Conservation (phyloP, 306 rosid species). For the Vachellia pachyceras region DNA sequence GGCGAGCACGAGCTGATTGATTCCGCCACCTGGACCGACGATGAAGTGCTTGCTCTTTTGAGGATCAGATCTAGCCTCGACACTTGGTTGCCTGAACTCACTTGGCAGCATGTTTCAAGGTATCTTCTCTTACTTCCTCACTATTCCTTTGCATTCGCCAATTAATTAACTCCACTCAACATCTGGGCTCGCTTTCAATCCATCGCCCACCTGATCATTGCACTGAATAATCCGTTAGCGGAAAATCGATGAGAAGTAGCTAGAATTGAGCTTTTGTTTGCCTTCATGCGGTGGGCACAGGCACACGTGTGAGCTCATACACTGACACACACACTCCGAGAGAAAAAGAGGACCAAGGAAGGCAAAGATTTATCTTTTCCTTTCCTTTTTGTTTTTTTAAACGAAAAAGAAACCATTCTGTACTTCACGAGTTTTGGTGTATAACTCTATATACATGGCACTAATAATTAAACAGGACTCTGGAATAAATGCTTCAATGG, state of each 20-base stretch:
- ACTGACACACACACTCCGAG: constrained; percentile 1
- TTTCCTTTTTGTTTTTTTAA: neutral
- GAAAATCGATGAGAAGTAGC: neutral
- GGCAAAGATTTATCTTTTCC: neutral
- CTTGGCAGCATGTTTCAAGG: constrained; percentile 95
- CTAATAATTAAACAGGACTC: neutral
- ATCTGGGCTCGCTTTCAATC: neutral
- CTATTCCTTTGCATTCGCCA: too few species aligned
- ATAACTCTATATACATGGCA: neutral
- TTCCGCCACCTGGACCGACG: constrained; percentile 60
- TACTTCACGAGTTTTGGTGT: neutral
- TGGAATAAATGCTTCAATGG: neutral
- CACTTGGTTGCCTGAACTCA: constrained; percentile 73
- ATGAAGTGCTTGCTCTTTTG: constrained; percentile 74
- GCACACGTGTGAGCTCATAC: constrained; percentile 43
- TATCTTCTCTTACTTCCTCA: too few species aligned
- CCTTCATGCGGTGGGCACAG: constrained; percentile 2
- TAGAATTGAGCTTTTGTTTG: neutral
- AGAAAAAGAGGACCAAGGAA: neutral
- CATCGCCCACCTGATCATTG: neutral
- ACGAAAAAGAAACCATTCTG: neutral
- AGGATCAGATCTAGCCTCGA: constrained; percentile 86
- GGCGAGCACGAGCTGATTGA: constrained; percentile 31
- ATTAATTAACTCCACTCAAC: too few species aligned
- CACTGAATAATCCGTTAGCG: neutral